Conservation (phyloP, 495 filamentous ascomycete genomes). For the Penicillium argentinense region DNA sequence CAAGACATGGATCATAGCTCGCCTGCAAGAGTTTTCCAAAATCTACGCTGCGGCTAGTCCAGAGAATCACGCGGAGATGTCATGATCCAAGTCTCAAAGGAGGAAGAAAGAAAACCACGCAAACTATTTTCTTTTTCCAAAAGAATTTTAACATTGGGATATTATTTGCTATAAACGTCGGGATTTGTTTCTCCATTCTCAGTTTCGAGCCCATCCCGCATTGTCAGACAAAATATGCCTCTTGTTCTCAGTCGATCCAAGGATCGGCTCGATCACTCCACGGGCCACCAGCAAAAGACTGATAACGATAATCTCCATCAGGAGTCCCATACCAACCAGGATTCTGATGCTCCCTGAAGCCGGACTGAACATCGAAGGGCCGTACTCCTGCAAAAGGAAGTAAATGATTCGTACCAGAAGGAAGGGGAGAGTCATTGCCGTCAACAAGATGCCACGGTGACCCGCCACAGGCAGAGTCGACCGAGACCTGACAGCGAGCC, state of each 20-base stretch:
- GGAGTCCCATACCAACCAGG: slow-evolving; percentile 28
- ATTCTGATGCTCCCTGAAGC: slow-evolving; percentile 19
- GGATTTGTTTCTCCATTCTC: background rate
- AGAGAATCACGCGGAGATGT: slow-evolving; percentile 15
- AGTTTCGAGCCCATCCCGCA: slow-evolving; percentile 7
- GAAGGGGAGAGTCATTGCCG: slow-evolving; percentile 24
- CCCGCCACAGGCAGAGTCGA: slow-evolving; percentile 22
- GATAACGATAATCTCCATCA: slow-evolving; percentile 34
- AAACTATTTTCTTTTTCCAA: too few species aligned
- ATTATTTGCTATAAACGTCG: too few species aligned
- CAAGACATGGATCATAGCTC: slow-evolving; percentile 27
- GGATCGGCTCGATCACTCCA: slow-evolving; percentile 25
- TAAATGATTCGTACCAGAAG: slow-evolving; percentile 25
- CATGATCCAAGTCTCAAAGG: slow-evolving; percentile 4
- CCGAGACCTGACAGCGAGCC: slow-evolving; percentile 24
- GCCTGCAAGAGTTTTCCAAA: slow-evolving; percentile 27
- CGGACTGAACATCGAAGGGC: slow-evolving; percentile 23
- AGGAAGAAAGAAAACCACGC: too few species aligned
- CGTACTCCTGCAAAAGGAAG: slow-evolving; percentile 27
- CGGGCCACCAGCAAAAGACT: slow-evolving; percentile 24
- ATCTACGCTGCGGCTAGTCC: slow-evolving; percentile 27
- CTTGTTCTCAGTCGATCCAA: background rate
- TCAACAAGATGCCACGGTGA: slow-evolving; percentile 21
- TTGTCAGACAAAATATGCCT: slow-evolving; percentile 2
- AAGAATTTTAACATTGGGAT: background rate